Evolutionary conservation across 2,329 filamentous ascomycete species (phyloP), one percentile per base, ranked within the genome.

Genomic region (Diplodia corticola): DNA sequence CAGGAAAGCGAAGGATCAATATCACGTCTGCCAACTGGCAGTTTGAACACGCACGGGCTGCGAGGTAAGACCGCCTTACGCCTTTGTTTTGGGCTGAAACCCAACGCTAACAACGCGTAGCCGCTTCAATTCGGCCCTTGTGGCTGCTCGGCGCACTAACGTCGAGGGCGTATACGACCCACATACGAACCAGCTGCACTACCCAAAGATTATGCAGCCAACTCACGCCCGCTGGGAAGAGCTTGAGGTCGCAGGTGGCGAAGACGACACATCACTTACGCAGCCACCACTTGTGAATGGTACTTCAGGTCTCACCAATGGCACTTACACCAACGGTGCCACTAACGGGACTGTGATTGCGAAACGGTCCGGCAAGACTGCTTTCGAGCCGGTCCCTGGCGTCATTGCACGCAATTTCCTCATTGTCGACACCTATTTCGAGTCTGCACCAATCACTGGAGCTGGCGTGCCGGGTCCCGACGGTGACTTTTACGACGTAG

Each of bases 1-100:
- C 93, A 70, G 85, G 86, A 69, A 97, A 96, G 82, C 86, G 91
- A 70, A 91, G 90, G 72, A 90, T 96, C 46, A 90, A 93, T 67
- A 90, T 98, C 67, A 98, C 93, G 63, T 92, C 96, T 72, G 88
- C 90, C 66, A 99, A 98, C 77, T 99, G 95, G 95, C 95, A 96
- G 86, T 83, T 95, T 66, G 93, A 98, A 80, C 95, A 99, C 79
- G 93, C 93, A 30, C 88, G 91, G 60, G 92, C 94, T 76, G 92
- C 94, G 65, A 94, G 91, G 93, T 96, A 84, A 73, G 84, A 80
- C 55, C 40, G 12, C 24, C 37, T 50, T 54, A 51, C 67, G 69
- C 22, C 22, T 15, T 13, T 37, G 75, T 68, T 72, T 69, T 68
- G 40, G 40, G 40, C 40, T 44, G 40, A 44, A 44, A 44, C 40